These are phyloP conservation scores for Arachis hypogaea DNA, from an alignment of 306 rosid species.

Conservation along the genomic window DNA sequence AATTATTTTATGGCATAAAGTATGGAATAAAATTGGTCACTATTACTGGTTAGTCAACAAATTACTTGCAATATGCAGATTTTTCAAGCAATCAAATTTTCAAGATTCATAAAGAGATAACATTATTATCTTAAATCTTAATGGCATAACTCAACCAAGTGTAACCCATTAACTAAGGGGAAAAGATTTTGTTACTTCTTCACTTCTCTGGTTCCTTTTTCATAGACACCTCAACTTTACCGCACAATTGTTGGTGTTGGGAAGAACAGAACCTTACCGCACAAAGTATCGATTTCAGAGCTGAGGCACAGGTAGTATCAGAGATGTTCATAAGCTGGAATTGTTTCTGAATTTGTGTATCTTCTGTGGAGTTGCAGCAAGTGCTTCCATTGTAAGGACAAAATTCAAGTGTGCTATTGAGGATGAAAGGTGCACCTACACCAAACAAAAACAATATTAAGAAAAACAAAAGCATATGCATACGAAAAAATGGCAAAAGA, in stretches of 20 bases:
- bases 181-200: background rate
- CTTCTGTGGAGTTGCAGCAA: conserved; percentile 81
- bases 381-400: conserved; percentile 82
- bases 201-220: background rate
- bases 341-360: conserved; percentile 65
- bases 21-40: conserved; percentile 2
- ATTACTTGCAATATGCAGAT: background rate
- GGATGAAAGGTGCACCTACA: conserved; percentile 68
- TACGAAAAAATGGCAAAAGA: background rate
- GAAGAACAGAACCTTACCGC: conserved; percentile 57
- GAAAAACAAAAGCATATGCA: background rate
- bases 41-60: background rate
- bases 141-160: conserved; percentile 3
- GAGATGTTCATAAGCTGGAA: conserved; percentile 72
- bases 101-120: background rate
- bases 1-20: background rate
- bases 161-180: background rate
- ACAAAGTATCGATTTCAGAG: conserved; percentile 78
- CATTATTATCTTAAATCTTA: background rate
- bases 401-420: conserved; percentile 58
- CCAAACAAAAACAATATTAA: background rate
- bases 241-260: background rate
- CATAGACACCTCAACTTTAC: too few relatives aligned
- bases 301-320: conserved; percentile 67
- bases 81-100: conserved; percentile 13